Base-by-base conservation (phyloP, 129 eudicot species). In the Chrysanthemum makinoi region DNA sequence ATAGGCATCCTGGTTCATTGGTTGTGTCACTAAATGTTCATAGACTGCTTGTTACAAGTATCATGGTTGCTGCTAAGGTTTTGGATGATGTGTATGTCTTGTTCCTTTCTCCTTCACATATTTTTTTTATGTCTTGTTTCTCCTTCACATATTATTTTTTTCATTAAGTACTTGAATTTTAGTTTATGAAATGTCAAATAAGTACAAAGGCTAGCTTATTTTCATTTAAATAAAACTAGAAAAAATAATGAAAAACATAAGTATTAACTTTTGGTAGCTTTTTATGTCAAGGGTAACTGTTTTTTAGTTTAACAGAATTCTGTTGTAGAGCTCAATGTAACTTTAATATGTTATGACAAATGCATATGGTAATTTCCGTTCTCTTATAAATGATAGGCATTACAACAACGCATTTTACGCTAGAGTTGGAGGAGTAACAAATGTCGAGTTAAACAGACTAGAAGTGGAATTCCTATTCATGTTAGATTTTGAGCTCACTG, bases 41-140 rank as follows among this genome's bases (percentile, higher is more conserved):
- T 80, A 80, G 98, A 53, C 60, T 93, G 85, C 80, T 93, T n/a
- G 89, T 93, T 58, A 93, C 96, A 3, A 78, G 88, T 76, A 88
- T 89, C 55, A 83, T 93, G 98, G 77, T 93, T 61, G 98, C 98
- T 60, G 90, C 98, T 69, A 93, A 93, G 85, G 65, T 89, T 82
- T 87, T 93, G 44, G 96, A 93, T 77, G 98, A 93, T 68, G 95
- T 77, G 98, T 93, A 81, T 76, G 84, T 77, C 52, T 43, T 39
- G 0, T 64, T 53, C 68, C 75, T 57, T 46, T 71, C 58, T 56
- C 43, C 61, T 9, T 68, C 6, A 4, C 3, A 17, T 14, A 17
- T 28, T 30, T 62, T 47, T 5, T 3, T 30, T 93, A 81, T 71
- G 84, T 77, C 51, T 39, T 35, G 0, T 64, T 53, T 71, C 57